Conservation (phyloP, 768 basidiomycete genomes). For the Agaricus subrufescens region DNA sequence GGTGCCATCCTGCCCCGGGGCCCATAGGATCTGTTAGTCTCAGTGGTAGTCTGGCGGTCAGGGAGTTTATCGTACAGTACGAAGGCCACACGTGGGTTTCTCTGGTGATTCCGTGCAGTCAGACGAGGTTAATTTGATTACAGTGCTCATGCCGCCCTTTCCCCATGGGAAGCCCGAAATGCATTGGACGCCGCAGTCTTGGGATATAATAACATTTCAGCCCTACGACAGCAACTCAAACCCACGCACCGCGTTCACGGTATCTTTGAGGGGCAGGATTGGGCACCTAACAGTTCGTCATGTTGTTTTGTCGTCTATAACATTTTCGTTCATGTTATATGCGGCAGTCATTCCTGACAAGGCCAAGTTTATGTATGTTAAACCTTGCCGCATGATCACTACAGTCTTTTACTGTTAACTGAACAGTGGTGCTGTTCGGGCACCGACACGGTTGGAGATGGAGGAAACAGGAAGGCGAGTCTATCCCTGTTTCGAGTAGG, state of each 20-base stretch:
- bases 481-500: no score
- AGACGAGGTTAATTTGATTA: not conserved
- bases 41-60: slow-evolving; percentile 58
- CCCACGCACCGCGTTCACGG: slow-evolving; percentile 80
- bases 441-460: slow-evolving; percentile 60
- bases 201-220: slow-evolving; percentile 75
- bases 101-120: no score
- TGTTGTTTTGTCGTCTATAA: not conserved
- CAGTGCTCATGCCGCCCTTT: slow-evolving; percentile 74
- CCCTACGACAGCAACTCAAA: slow-evolving; percentile 75
- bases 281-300: slow-evolving; percentile 64
- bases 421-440: slow-evolving; percentile 66
- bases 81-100: slow-evolving; percentile 63
- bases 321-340: not conserved
- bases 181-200: slow-evolving; percentile 86
- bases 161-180: slow-evolving; percentile 83
- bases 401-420: not conserved
- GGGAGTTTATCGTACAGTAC: slow-evolving; percentile 59
- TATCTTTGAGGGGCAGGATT: slow-evolving; percentile 69
- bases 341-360: slow-evolving; percentile 79
- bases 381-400: not conserved
- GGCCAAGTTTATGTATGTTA: slow-evolving; percentile 58
- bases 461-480: slow-evolving; percentile 29
- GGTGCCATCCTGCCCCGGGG: slow-evolving; percentile 83
- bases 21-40: slow-evolving; percentile 65